Base-by-base conservation (phyloP, 176 grass and related monocot species). In the Musa beccarii region DNA sequence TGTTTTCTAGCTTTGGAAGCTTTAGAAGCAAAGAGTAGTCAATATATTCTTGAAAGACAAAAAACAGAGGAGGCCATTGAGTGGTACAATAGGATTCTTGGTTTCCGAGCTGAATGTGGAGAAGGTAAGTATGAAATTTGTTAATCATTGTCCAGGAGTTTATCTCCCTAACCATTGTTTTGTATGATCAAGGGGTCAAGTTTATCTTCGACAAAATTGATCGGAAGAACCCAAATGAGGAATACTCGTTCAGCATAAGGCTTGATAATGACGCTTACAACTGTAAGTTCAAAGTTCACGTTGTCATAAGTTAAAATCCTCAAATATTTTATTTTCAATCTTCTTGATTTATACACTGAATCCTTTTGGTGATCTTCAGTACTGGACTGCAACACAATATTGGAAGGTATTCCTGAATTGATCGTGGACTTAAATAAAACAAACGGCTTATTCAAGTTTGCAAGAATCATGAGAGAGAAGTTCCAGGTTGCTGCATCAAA, bases 121-220 rank as follows among this genome's bases (percentile, higher is more conserved):
- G 78, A 93, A 85, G 94, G 94, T 98, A 93, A 82, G 76, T 49
- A 69, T 70, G 23, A 65, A 62, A 3, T 15, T 49, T 66, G 11
- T 51, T 59, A 20, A 65, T 43, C 43, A 53, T 77, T 51, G n/a
- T 53, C 24, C 29, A 8, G 10, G 20, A 53, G 15, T 17, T 16
- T 72, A 22, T n/a, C 9, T 28, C 9, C 13, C 11, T 25, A 8
- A 73, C 53, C 14, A 74, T 52, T 75, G 66, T 75, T 83, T 23
- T 43, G 51, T 77, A 28, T 72, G 72, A 52, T 16, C 16, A 78
- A 93, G 94, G 90, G 2, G 86, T 93, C 68, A 91, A 69, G 85
- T 98, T 98, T 55, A 81, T 93, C 68, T 98, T 93, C 84, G 84
- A 66, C 79, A 98, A 89, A 85, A 80, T 98, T 76, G 84, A 91